Evolutionary conservation across 2,329 filamentous ascomycete species (phyloP), one percentile per base, ranked within the genome.

Genomic region (Fusarium hainanense): DNA sequence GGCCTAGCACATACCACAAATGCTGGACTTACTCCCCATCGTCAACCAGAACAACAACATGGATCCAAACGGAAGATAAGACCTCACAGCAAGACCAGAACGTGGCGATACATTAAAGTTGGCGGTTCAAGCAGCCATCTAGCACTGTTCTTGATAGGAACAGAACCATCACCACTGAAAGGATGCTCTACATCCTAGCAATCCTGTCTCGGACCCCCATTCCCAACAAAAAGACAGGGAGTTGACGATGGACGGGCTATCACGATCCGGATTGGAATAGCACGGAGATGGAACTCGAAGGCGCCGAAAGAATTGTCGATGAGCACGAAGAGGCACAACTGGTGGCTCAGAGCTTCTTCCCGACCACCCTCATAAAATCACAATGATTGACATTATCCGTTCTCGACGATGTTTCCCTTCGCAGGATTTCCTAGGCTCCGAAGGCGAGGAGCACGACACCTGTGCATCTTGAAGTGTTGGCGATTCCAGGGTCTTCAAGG

Each of bases 371-470:
- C 12, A 7, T 2, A 13, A 30, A 7, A 30, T 30, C 28, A 30
- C 28, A 12, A 30, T 30, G 28, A 30, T 30, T 12, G 12, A 30
- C 14, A 14, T 30, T 7, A 30, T 7, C 12, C 28, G 28, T 30
- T 30, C 28, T 30, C 28, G 2, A 4, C 28, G 12, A 30, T 14
- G 1, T 30, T 30, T 30, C 6, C 28, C 14, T 30, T 12, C 12
- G 12, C 28, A 30, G 6, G 2, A 30, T 12, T 14, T 30, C 12
- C 12, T 1, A 30, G 28, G 0, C 4, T 0, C 6, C 2, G 7
- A 7, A 30, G 12, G 12, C 12, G 12, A 30, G 6, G 28, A 30
- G 12, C 0, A 30, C 12, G 28, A 7, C 7, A 30, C 13, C 12
- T 37, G 5, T 37, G 6, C 16, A 18, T 30, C 28, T 4, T 28